Evolutionary conservation across 2,329 filamentous ascomycete species (phyloP), one percentile per base, ranked within the genome.

Genomic region (Colletotrichum tamarilloi): DNA sequence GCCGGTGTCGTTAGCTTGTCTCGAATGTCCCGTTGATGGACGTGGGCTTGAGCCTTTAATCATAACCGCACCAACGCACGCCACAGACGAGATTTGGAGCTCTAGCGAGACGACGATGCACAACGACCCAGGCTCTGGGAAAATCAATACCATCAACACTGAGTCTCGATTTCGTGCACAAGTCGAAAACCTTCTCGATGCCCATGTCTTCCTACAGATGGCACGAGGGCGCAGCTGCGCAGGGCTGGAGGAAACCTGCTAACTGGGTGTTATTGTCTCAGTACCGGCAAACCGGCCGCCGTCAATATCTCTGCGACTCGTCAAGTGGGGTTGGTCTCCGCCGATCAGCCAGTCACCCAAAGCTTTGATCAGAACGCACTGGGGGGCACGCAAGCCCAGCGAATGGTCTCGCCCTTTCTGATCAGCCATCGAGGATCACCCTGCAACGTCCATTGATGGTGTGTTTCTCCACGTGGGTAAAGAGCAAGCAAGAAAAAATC

Each of bases 41-140:
- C 59, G 58, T 66, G 59, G 63, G 59, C 63, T 56, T 62, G 64
- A 49, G 49, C 71, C 74, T 75, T 72, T 75, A 74, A 75, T 74
- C 57, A 67, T 42, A 72, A 62, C 65, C 57, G 46, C 60, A 69
- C 66, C 59, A 70, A 52, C 65, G 57, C 49, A 65, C 56, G 42
- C 59, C 68, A 49, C 57, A 68, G 60, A 57, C 56, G 38, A 56
- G 28, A 57, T 71, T 56, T 49, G 30, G 62, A 28, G 42, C n/a
- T 35, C 9, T 65, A 30, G 62, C 38, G 8, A 57, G 52, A 42
- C 49, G 28, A 57, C 24, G 32, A 42, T 14, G 30, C 52, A 28
- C 19, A 38, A 16, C 16, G 32, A 5, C n/a, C 9, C 9, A 32
- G 14, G 22, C 11, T 5, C 7, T 24, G 28, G 26, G 11, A 28